Conservation (phyloP, 2,329 filamentous ascomycete genomes). For the Claviceps sp. region DNA sequence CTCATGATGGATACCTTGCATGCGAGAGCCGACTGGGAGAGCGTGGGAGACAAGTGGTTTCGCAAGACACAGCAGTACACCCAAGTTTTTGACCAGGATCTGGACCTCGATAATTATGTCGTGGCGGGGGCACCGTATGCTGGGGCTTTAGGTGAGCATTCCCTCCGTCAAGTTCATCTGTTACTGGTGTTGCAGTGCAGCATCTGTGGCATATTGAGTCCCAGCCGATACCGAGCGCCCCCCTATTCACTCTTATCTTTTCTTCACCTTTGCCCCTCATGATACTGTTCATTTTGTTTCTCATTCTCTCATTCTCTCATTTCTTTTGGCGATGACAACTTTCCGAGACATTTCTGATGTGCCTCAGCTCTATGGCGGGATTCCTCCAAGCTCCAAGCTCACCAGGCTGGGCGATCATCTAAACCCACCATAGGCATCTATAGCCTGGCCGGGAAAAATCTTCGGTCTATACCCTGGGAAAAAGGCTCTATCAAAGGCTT, state of each 20-base stretch:
- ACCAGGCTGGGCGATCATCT: constrained; percentile 54
- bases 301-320: background rate
- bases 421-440: constrained; percentile 90
- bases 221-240: no score
- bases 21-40: constrained; percentile 86
- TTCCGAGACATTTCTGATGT: background rate
- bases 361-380: constrained; percentile 73
- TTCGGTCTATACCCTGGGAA: constrained; percentile 82
- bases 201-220: no score
- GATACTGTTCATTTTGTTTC: background rate
- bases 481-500: constrained; percentile 76
- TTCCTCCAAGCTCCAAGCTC: constrained; percentile 69
- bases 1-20: constrained; percentile 41
- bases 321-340: no score
- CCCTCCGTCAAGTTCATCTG: background rate
- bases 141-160: constrained; percentile 69
- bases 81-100: constrained; percentile 79
- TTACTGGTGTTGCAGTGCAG: background rate
- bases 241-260: no score
- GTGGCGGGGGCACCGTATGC: constrained; percentile 86
- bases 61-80: constrained; percentile 90
- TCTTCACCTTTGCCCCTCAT: background rate
- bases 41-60: constrained; percentile 86
- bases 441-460: constrained; percentile 78
- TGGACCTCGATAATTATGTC: constrained; percentile 90